Evolutionary conservation across 495 filamentous ascomycete genomes (phyloP).

Genomic region (Podospora bellae-mahoneyi): DNA sequence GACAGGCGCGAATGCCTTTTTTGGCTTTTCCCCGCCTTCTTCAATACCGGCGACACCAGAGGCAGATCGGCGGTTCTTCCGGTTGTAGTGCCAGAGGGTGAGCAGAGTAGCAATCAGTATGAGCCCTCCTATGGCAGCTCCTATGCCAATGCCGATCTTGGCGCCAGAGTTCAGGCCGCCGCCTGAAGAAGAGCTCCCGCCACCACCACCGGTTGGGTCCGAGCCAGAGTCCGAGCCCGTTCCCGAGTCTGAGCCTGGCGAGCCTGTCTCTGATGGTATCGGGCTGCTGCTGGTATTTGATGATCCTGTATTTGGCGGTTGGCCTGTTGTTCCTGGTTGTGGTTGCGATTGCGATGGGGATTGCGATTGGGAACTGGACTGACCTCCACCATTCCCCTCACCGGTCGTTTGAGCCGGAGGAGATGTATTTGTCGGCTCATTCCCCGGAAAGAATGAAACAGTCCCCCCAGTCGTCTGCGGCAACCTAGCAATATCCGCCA

Average conservation of each 20-base stretch:
- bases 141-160: conserved; percentile 26
- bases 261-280: neutral
- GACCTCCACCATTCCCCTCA: neutral
- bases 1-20: neutral
- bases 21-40: conserved; percentile 7
- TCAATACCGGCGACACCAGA: neutral
- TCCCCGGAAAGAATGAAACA: conserved; percentile 24
- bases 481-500: conserved; percentile 22
- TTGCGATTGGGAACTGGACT: neutral
- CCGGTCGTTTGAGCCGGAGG: conserved; percentile 5
- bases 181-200: neutral
- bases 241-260: neutral
- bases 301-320: neutral
- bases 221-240: neutral
- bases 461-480: conserved; percentile 19
- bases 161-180: conserved; percentile 18
- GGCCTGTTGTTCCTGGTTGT: neutral
- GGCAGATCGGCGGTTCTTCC: conserved; percentile 6
- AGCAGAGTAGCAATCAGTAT: conserved; percentile 16
- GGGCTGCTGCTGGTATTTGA: neutral
- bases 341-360: neutral
- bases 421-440: conserved; percentile 12
- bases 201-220: neutral
- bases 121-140: conserved; percentile 17
- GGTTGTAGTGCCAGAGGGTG: conserved; percentile 10